Percentiles rank a stretch among this genome's conserved stretches.
Conservation (phyloP, 768 basidiomycete genomes). For the Lentinula detonsa region DNA sequence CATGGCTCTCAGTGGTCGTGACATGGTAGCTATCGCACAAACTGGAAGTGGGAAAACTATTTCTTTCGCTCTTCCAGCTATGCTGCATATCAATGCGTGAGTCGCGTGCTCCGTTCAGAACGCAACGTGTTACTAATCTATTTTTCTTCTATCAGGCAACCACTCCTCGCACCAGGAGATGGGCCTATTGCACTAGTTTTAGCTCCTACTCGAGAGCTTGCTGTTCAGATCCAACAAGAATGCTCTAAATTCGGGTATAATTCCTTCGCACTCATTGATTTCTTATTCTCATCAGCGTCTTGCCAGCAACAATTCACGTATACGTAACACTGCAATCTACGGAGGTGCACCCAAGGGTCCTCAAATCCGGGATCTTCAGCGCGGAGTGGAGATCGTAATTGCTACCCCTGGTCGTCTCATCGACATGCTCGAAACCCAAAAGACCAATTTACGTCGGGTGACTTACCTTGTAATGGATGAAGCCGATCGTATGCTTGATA, state of each 20-base stretch:
- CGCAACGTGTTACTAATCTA: background rate
- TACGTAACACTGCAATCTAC: slow-evolving; percentile 98
- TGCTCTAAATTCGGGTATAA: slow-evolving; percentile 94
- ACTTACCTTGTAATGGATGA: slow-evolving; percentile 98
- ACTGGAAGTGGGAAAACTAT: slow-evolving; percentile 99
- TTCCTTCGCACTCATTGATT: background rate
- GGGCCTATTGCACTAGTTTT: slow-evolving; percentile 96
- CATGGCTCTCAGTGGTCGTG: slow-evolving; percentile 92
- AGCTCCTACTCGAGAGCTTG: slow-evolving; percentile 96
- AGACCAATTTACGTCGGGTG: slow-evolving; percentile 92
- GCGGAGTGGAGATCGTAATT: slow-evolving; percentile 96
- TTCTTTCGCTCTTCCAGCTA: slow-evolving; percentile 95
- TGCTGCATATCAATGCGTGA: slow-evolving; percentile 99
- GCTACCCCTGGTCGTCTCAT: slow-evolving; percentile 98
- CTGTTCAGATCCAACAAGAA: slow-evolving; percentile 98
- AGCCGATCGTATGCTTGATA: slow-evolving; percentile 99
- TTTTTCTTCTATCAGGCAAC: slow-evolving; percentile 45
- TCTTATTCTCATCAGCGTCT: background rate
- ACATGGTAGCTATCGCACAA: slow-evolving; percentile 95
- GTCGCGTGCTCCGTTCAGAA: slow-evolving; percentile 20
- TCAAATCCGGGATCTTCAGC: slow-evolving; percentile 95
- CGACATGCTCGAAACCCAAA: slow-evolving; percentile 96
- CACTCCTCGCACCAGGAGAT: slow-evolving; percentile 87
- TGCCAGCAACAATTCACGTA: slow-evolving; percentile 78
- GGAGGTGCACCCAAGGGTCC: slow-evolving; percentile 98